Conservation (phyloP, 805 yeast genomes). For the Cyberlindnera bimundalis region DNA sequence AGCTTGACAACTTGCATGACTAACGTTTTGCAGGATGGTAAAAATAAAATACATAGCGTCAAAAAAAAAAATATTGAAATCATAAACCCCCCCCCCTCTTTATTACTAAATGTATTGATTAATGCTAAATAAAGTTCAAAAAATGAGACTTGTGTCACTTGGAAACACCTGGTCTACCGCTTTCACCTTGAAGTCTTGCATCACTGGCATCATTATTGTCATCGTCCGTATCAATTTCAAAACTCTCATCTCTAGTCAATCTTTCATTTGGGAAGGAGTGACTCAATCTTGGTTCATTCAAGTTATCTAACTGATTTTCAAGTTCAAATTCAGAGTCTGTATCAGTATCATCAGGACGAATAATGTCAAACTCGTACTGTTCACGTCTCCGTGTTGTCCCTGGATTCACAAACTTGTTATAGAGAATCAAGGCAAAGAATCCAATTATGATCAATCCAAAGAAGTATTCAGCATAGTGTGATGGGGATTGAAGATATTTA, state of each 20-base stretch:
- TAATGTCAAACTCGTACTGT: constrained; percentile 31
- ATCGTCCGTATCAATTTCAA: constrained; percentile 19
- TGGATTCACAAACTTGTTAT: constrained; percentile 38
- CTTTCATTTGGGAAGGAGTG: constrained; percentile 9
- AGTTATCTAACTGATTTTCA: constrained; percentile 53
- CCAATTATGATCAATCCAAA: constrained; percentile 59
- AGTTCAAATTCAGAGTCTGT: constrained; percentile 72
- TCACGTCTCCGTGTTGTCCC: constrained; percentile 40
- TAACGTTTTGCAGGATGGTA: no score
- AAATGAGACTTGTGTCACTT: no score
- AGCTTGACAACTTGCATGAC: constrained; percentile 20
- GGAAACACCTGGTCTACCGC: no score
- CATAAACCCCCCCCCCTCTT: no score
- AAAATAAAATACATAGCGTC: no score
- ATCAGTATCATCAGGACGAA: constrained; percentile 53
- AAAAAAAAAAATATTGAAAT: no score
- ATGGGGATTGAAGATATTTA: constrained; percentile 33
- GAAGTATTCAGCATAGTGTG: constrained; percentile 59
- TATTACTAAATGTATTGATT: no score
- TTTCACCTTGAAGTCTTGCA: constrained; percentile 3
- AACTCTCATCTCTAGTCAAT: constrained; percentile 19
- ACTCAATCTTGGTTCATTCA: constrained; percentile 9
- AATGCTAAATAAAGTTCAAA: no score
- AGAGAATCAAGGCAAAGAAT: constrained; percentile 42
- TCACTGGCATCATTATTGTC: constrained; percentile 3